These are phyloP conservation scores for Lipomyces chichibuensis DNA, from an alignment of 805 yeast species.

Conservation along the genomic window DNA sequence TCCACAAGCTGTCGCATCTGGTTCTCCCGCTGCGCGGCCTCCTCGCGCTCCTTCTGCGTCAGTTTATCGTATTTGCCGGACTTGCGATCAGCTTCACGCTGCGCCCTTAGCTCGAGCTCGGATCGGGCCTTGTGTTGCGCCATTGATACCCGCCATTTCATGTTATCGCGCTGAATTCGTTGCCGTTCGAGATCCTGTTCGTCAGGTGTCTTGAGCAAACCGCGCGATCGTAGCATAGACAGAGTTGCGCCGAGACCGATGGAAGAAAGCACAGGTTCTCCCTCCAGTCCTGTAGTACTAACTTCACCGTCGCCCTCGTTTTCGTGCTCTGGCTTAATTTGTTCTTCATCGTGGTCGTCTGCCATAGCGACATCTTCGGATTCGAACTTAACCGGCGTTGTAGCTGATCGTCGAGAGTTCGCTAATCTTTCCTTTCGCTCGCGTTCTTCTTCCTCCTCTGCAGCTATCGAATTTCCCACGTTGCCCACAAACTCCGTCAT, in stretches of 20 bases:
- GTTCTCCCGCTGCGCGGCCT: constrained; percentile 41
- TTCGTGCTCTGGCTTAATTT: not conserved
- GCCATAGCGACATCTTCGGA: not conserved
- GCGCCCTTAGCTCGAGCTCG: constrained; percentile 35
- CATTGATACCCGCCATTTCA: constrained; percentile 35
- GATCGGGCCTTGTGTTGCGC: constrained; percentile 36
- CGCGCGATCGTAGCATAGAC: constrained; percentile 42
- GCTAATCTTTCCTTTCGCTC: constrained; percentile 13
- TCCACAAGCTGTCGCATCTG: constrained; percentile 41
- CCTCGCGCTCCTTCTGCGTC: constrained; percentile 43
- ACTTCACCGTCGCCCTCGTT: constrained; percentile 26
- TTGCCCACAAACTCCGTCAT: constrained; percentile 45
- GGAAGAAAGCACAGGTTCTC: constrained; percentile 36
- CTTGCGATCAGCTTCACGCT: constrained; percentile 36
- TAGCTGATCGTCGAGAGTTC: not conserved
- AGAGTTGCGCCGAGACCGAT: constrained; percentile 49
- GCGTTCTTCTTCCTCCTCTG: constrained; percentile 23
- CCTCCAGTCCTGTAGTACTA: constrained; percentile 25
- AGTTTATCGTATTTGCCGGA: constrained; percentile 39
- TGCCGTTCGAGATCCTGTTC: constrained; percentile 37
- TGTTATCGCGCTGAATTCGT: constrained; percentile 33
- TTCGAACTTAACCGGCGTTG: not conserved
- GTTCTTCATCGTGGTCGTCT: constrained; percentile 5
- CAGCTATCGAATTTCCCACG: constrained; percentile 27
- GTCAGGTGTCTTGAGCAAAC: constrained; percentile 38